Conservation (phyloP, 2,329 filamentous ascomycete species). For the Akanthomyces muscarius region DNA sequence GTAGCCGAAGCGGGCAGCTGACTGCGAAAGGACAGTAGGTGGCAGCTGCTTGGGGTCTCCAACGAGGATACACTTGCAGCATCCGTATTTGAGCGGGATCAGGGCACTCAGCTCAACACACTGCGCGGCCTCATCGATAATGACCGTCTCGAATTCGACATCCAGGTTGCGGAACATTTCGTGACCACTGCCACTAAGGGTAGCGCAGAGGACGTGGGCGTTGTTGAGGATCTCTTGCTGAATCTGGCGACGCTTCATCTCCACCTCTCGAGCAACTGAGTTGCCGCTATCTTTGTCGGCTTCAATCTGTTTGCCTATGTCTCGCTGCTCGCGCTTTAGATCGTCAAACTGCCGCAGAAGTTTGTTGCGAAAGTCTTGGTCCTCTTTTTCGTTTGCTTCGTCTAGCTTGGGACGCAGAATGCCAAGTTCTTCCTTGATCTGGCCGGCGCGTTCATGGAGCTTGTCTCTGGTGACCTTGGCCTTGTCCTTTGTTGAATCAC, state of each 20-base stretch:
- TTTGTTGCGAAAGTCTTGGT: slow-evolving; percentile 44
- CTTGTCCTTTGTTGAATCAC: slow-evolving; percentile 54
- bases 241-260: slow-evolving; percentile 76
- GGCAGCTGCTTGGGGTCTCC: slow-evolving; percentile 97
- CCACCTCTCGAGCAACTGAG: slow-evolving; percentile 74
- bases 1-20: slow-evolving; percentile 87
- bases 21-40: slow-evolving; percentile 91
- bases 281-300: slow-evolving; percentile 82
- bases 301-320: slow-evolving; percentile 79
- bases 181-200: slow-evolving; percentile 90
- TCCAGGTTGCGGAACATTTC: slow-evolving; percentile 94
- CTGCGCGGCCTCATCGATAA: slow-evolving; percentile 97
- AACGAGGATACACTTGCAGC: slow-evolving; percentile 92
- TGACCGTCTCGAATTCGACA: slow-evolving; percentile 96
- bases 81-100: slow-evolving; percentile 96
- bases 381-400: slow-evolving; percentile 54
- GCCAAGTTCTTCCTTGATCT: slow-evolving; percentile 72
- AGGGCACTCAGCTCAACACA: slow-evolving; percentile 95
- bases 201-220: slow-evolving; percentile 91
- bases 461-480: slow-evolving; percentile 54
- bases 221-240: slow-evolving; percentile 89
- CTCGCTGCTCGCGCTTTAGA: slow-evolving; percentile 68
- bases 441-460: slow-evolving; percentile 59
- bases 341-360: slow-evolving; percentile 75
- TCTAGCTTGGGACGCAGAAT: slow-evolving; percentile 70